phyloP scores from a whole-genome alignment of 129 eudicot species.

The Sambucus nigra region DNA sequence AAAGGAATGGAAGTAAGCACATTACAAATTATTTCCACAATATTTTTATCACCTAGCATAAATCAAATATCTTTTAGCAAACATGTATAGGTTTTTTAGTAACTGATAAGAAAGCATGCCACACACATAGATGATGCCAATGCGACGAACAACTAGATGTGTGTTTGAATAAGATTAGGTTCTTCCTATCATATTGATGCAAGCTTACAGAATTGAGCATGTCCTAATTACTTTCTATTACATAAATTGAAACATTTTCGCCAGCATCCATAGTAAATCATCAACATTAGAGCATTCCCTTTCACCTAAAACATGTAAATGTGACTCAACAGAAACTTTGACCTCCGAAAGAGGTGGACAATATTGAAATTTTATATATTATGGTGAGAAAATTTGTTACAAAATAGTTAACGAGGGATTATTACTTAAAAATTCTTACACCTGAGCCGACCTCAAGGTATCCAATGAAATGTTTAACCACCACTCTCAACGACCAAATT shows the following conservation, averaged over 20 bases:
- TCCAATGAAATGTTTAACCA: no score
- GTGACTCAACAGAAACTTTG: conserved; percentile 81
- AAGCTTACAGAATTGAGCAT: conserved; percentile 82
- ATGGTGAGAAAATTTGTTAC: conserved; percentile 21
- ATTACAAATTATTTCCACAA: no score
- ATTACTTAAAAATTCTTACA: conserved; percentile 15
- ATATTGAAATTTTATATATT: conserved; percentile 50
- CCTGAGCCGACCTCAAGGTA: conserved; percentile 78
- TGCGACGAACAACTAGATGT: no score
- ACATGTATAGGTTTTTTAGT: no score
- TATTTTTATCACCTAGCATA: no score
- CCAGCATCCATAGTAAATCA: conserved; percentile 63
- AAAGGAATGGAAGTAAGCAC: no score
- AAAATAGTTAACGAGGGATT: conserved; percentile 3
- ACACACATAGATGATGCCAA: no score
- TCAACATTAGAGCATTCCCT: conserved; percentile 93
- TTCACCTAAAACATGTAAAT: conserved; percentile 84
- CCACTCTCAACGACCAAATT: no score
- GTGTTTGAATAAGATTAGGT: no score
- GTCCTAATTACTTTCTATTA: conserved; percentile 68
- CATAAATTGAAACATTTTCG: conserved; percentile 58
- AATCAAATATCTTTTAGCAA: no score
- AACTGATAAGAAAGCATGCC: no score
- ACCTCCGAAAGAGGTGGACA: conserved; percentile 97
- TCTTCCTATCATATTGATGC: no score